A percentile compares a stretch with the other conserved stretches of the same genome.
Evolutionary conservation across 345 rosid genomes (phyloP).

Genomic region (Eucalyptus guilfoylei): DNA sequence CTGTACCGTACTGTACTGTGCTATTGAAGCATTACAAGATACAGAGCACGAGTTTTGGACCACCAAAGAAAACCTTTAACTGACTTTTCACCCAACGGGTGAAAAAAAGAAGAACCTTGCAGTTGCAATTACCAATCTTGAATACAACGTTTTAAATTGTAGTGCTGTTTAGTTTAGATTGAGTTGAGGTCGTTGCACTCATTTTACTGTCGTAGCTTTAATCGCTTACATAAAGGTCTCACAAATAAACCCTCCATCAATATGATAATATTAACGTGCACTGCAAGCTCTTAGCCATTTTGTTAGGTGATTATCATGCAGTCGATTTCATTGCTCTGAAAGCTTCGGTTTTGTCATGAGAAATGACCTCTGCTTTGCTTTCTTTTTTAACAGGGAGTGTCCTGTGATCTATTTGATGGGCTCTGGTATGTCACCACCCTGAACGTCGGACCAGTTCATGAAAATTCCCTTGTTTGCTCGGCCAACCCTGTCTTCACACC

Average conservation of each 20-base stretch:
- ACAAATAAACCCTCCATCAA: not conserved
- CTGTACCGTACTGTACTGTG: not conserved
- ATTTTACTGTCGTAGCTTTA: not conserved
- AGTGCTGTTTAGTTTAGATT: not conserved
- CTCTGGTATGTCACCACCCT: constrained; percentile 76
- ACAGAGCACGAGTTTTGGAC: not conserved
- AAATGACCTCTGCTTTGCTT: not conserved
- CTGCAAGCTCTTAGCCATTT: not conserved
- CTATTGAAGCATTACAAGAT: not conserved
- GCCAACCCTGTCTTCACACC: constrained; percentile 38
- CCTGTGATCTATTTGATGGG: constrained; percentile 69
- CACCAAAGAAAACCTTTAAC: not conserved
- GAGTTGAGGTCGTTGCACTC: not conserved
- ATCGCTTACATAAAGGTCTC: not conserved
- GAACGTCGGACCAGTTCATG: constrained; percentile 64
- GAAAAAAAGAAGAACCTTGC: not conserved
- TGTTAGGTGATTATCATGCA: not conserved
- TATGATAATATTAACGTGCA: not conserved
- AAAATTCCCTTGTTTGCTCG: constrained; percentile 61
- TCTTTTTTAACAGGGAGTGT: constrained; percentile 53
- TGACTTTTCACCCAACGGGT: not conserved
- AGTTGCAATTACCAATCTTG: not conserved
- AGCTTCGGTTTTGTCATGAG: not conserved
- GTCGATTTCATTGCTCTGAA: not conserved
- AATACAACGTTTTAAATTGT: not conserved